These are phyloP conservation scores for Eremochloa ophiuroides DNA, from an alignment of 176 grass and related monocot genomes.

Conservation along the genomic window DNA sequence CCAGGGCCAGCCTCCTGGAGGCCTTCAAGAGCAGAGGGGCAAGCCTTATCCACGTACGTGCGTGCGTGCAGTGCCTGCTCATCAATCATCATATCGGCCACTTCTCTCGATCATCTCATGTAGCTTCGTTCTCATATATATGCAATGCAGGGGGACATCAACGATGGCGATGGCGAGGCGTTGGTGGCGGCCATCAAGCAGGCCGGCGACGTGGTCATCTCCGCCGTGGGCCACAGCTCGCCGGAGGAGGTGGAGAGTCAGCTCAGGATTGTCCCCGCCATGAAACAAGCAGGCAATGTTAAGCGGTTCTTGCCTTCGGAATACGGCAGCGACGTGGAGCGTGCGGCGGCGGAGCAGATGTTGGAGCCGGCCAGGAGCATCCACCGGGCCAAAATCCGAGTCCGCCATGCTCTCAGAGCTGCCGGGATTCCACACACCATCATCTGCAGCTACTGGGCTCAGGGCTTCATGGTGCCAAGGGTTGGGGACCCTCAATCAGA, in stretches of 20 bases:
- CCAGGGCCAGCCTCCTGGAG: slow-evolving; percentile 18
- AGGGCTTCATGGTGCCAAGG: background rate
- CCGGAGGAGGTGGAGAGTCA: background rate
- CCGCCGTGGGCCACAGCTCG: slow-evolving; percentile 15
- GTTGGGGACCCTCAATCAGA: slow-evolving; percentile 15
- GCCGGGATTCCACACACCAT: slow-evolving; percentile 32
- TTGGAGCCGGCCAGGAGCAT: slow-evolving; percentile 3
- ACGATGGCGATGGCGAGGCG: slow-evolving; percentile 15
- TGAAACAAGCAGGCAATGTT: background rate
- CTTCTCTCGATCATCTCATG: background rate
- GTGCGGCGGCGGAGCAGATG: background rate
- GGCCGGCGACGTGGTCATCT: slow-evolving; percentile 39
- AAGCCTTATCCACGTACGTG: slow-evolving; percentile 3
- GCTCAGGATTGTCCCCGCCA: background rate
- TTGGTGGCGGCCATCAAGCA: slow-evolving; percentile 43
- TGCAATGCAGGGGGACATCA: slow-evolving; percentile 34
- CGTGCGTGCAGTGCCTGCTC: no score
- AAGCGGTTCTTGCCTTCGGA: slow-evolving; percentile 2
- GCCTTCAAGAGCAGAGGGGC: slow-evolving; percentile 6
- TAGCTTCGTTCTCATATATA: background rate
- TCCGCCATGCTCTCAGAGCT: background rate
- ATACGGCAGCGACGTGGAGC: slow-evolving; percentile 1
- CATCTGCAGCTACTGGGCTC: slow-evolving; percentile 18
- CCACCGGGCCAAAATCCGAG: background rate
- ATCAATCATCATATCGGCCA: no score